Evolutionary conservation across 176 grass and related monocot species (phyloP).

Genomic region (Thalia dealbata): DNA sequence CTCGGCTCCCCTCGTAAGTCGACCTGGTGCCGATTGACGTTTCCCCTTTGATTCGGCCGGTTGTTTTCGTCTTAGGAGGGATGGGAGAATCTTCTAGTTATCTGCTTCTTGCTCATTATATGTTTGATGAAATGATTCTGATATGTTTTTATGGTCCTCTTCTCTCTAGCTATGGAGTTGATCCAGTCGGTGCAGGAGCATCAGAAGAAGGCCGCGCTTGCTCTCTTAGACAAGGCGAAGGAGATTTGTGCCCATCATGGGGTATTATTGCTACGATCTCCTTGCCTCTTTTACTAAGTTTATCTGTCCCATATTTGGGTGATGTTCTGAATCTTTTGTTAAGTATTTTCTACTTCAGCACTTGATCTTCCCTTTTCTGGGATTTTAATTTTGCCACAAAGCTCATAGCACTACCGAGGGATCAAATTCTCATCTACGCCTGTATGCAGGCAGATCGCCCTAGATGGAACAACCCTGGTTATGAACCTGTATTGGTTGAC

Average conservation of each 20-base stretch:
- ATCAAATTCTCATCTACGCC: too few species aligned
- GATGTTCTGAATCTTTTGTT: background rate
- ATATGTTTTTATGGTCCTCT: background rate
- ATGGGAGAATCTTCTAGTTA: background rate
- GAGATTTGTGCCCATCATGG: slow-evolving; percentile 37
- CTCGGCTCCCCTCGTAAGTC: slow-evolving; percentile 24
- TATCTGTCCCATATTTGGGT: background rate
- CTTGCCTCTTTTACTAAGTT: too few species aligned
- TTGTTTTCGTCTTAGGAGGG: background rate
- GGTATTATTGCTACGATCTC: slow-evolving; percentile 23
- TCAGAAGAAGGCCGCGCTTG: slow-evolving; percentile 37
- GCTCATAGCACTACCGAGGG: too few species aligned
- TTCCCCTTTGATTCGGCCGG: background rate
- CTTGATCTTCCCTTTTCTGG: too few species aligned
- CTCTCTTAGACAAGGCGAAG: slow-evolving; percentile 40
- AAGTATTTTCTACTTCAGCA: background rate
- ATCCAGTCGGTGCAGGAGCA: slow-evolving; percentile 44
- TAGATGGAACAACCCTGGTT: too few species aligned
- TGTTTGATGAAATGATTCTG: slow-evolving; percentile 4
- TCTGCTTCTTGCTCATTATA: background rate
- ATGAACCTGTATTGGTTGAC: too few species aligned
- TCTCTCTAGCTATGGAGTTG: slow-evolving; percentile 38
- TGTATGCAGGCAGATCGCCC: too few species aligned
- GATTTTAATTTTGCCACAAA: too few species aligned
- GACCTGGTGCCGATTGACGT: background rate